Base-by-base conservation (phyloP, 208 protist genomes). In the Plasmodiophora brassicae region DNA sequence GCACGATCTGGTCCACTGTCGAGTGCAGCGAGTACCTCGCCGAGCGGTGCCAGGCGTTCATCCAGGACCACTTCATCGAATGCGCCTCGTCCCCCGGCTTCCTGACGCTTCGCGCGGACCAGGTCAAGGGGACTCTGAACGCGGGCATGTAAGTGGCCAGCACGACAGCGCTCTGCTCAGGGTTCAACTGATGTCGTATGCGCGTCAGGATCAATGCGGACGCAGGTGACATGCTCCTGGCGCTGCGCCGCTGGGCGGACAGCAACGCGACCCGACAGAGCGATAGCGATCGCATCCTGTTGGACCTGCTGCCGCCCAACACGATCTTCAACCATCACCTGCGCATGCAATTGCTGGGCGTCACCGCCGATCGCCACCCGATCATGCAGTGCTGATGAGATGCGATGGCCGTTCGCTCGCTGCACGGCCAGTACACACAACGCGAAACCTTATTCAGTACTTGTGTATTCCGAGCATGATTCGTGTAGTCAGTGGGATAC, bases 71-170 rank as follows among this genome's bases (percentile, higher is more conserved):
- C 65, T 78, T 78, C 65, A 36, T 78, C 32, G 65, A 5, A 44
- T 78, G 65, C 65, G 65, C 65, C 10, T 38, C 65, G n/a, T 78
- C 65, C 5, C 5, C 65, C 20, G 65, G 65, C 10, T 78, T 78
- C 41, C n/a, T 78, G 5, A 78, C 32, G 10, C n/a, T 78, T 5
- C 65, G 65, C 20, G 32, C 5, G 32, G 65, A 78, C 32, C 20
- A 44, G 65, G 41, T 78, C 14, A 78, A 78, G 41, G 65, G 5
- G n/a, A 38, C 65, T 78, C 65, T 78, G n/a, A 78, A 78, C 41
- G n/a, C 14, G 5, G 65, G 65, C 5, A n/a, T n/a, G n/a, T n/a
- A n/a, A n/a, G n/a, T n/a, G n/a, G n/a, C n/a, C n/a, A n/a, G n/a
- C n/a, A n/a, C n/a, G n/a, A n/a, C n/a, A n/a, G n/a, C n/a, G n/a